phyloP scores from a whole-genome alignment of 305 asterid genomes.

The Solanum hybrid region DNA sequence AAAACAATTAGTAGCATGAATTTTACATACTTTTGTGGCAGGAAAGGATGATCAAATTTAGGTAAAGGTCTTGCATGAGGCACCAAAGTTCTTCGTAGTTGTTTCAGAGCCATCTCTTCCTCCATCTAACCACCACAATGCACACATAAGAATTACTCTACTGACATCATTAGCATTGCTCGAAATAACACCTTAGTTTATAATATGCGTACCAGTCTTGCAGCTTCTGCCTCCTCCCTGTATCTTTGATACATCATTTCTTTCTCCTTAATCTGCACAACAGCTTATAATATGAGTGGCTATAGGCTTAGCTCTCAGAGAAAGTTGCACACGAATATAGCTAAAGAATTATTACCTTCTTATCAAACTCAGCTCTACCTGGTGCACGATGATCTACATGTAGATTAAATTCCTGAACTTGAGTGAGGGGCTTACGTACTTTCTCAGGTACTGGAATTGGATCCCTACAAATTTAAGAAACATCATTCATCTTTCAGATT shows the following conservation, averaged over 20 bases:
- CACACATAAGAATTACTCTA: background rate
- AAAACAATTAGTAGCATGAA: background rate
- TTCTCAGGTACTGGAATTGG: constrained; percentile 83
- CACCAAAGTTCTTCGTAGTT: constrained; percentile 64
- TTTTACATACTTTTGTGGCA: constrained; percentile 61
- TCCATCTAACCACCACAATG: constrained; percentile 47
- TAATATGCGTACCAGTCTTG: constrained; percentile 41
- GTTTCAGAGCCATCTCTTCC: constrained; percentile 90
- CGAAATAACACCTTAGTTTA: background rate
- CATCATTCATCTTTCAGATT: background rate
- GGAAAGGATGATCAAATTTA: constrained; percentile 61
- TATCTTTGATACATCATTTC: constrained; percentile 71
- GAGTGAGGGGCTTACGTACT: constrained; percentile 67
- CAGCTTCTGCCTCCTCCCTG: constrained; percentile 89
- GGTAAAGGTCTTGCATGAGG: constrained; percentile 93
- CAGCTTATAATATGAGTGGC: constrained; percentile 13
- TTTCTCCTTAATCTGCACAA: constrained; percentile 60
- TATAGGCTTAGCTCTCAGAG: background rate
- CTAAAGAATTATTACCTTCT: constrained; percentile 37
- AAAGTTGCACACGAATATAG: background rate
- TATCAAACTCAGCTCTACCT: constrained; percentile 81
- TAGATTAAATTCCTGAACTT: constrained; percentile 71
- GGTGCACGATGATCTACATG: constrained; percentile 68
- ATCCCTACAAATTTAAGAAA: constrained; percentile 42
- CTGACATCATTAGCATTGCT: background rate